A percentile compares a stretch with the other conserved stretches of the same genome.
Conservation (phyloP, 345 rosid species). For the Stellera chamaejasme region DNA sequence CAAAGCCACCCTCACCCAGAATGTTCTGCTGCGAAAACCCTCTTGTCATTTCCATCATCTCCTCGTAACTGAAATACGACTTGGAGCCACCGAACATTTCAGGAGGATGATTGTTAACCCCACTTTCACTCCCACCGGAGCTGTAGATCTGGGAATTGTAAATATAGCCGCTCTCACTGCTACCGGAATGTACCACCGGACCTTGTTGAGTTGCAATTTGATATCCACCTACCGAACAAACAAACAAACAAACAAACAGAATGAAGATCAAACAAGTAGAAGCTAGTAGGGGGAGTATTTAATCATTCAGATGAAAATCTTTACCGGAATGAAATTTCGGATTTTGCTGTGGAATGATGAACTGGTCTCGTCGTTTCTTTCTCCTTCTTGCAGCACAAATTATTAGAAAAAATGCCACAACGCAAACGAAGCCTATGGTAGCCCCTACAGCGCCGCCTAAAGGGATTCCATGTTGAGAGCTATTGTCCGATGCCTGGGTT, state of each 20-base stretch:
- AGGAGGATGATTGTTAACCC: conserved; percentile 15
- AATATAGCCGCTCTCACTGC: conserved; percentile 20
- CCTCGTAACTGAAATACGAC: conserved; percentile 59
- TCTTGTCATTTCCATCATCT: conserved; percentile 70
- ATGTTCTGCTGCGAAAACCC: conserved; percentile 68
- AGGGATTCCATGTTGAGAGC: background rate
- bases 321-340: conserved; percentile 49
- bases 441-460: conserved; percentile 28
- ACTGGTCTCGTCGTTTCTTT: conserved; percentile 27
- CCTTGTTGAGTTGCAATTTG: conserved; percentile 34
- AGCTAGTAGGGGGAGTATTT: background rate
- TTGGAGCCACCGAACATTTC: conserved; percentile 48
- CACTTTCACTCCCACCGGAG: conserved; percentile 45
- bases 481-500: conserved; percentile 4
- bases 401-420: conserved; percentile 43
- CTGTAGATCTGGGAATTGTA: conserved; percentile 20
- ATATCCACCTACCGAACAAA: conserved; percentile 37
- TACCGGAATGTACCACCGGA: conserved; percentile 26
- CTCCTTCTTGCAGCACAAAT: conserved; percentile 33
- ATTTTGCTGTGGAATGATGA: conserved; percentile 42
- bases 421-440: conserved; percentile 31
- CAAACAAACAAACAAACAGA: background rate
- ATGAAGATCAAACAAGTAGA: background rate
- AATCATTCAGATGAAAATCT: background rate
- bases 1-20: conserved; percentile 95